Percentiles rank a stretch among this genome's conserved stretches.
Conservation (phyloP, 371 early-diverging fungal species). For the Amoeboaphelidium protococcarum region DNA sequence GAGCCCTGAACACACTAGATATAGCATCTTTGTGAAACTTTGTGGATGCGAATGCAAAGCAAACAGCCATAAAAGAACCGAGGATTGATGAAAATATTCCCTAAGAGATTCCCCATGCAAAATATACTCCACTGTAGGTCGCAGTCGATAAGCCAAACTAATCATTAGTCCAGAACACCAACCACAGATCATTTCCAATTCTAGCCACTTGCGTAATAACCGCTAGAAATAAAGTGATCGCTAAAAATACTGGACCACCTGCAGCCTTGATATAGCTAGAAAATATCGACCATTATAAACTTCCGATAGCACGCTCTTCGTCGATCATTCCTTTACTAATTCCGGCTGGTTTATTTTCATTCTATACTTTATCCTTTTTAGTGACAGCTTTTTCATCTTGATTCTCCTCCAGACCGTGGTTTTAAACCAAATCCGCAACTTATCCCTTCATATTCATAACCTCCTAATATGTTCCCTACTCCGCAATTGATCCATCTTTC, state of each 20-base stretch:
- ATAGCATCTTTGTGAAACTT: constrained; percentile 11
- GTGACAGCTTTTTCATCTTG: neutral
- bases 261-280: constrained; percentile 9
- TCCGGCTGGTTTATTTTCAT: too few relatives aligned
- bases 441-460: neutral
- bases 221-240: constrained; percentile 26
- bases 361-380: neutral
- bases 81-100: constrained; percentile 8
- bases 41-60: constrained; percentile 10
- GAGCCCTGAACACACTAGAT: constrained; percentile 11
- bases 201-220: constrained; percentile 11
- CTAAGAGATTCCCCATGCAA: constrained; percentile 9
- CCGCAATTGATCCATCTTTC: constrained; percentile 2
- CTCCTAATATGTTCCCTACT: constrained; percentile 4
- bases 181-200: constrained; percentile 15
- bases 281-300: too few relatives aligned
- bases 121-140: constrained; percentile 1
- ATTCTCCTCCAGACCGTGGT: neutral
- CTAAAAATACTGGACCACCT: constrained; percentile 22
- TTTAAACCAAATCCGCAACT: neutral
- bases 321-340: too few relatives aligned
- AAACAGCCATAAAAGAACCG: neutral
- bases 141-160: neutral
- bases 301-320: too few relatives aligned
- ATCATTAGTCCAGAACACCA: constrained; percentile 10